Base-by-base conservation (phyloP, 257 asterid species). In the Dorcoceras hygrometricum region DNA sequence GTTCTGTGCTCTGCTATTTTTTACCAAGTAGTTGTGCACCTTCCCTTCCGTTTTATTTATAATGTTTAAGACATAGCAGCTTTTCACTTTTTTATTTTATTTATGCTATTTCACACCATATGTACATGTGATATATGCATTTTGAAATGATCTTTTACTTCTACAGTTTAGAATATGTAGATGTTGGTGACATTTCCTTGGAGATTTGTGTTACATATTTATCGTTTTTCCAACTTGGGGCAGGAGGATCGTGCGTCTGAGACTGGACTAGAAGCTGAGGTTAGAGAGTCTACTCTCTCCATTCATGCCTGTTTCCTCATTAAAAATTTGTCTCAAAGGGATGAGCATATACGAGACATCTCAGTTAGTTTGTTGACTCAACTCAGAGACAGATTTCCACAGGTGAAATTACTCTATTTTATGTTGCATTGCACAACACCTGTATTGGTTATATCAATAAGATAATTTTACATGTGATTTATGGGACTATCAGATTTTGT, bases 291-390 rank as follows among this genome's bases (percentile, higher is more conserved):
- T 64, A 84, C 95, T 64, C 90, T 94, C 59, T 87, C 91, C 53
- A 71, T 79, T 63, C 99, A 94, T 86, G 93, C 99, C 19, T 85
- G 96, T 80, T 89, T 94, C 81, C 97, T 94, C 66, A 88, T 94
- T 48, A 94, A 84, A 77, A 94, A 83, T 80, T 80, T 91, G 85
- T 89, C 98, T 63, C 95, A 89, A 70, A 94, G 97, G 82, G 96
- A 91, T 63, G 99, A 94, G 72, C 91, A 87, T 76, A 80, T 94
- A 62, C 89, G 96, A 56, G 95, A 85, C 63, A 81, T 87, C 72
- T 94, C 97, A 67, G 86, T 80, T 59, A 88, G 73, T 79, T 86
- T 94, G 80, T 77, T 94, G 73, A 89, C 84, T 86, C 95, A 86
- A 80, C 89, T 94, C 61, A 89, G 96, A 76, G 99, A 94, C 72